Percentiles rank a stretch among this genome's conserved stretches.
These are phyloP conservation scores for Pleodorina starrii DNA, from an alignment of 139 green algal genomes.

Conservation along the genomic window DNA sequence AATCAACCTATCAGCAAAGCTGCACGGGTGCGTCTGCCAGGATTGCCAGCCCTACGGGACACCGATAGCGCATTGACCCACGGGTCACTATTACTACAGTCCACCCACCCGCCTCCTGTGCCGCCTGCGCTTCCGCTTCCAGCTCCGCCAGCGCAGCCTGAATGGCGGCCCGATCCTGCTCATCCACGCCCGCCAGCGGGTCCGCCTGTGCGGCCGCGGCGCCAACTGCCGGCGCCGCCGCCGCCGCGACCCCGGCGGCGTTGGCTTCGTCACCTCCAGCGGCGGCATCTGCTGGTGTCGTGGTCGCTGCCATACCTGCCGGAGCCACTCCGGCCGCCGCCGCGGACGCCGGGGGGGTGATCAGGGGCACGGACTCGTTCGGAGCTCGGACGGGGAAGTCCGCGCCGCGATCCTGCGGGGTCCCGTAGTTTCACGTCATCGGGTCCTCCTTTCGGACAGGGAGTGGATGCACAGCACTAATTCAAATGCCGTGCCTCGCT, in stretches of 20 bases:
- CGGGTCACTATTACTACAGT: too few relatives aligned
- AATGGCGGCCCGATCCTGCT: conserved; percentile 53
- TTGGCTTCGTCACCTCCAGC: too few relatives aligned
- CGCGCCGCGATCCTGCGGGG: conserved; percentile 59
- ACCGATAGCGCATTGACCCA: too few relatives aligned
- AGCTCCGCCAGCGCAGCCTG: conserved; percentile 48
- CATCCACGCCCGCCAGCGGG: conserved; percentile 42
- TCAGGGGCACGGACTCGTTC: conserved; percentile 51
- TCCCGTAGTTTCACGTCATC: too few relatives aligned
- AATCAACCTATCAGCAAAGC: too few relatives aligned
- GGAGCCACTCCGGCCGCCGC: background rate
- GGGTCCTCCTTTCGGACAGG: too few relatives aligned
- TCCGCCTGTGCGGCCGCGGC: conserved; percentile 24
- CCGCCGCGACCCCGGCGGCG: too few relatives aligned
- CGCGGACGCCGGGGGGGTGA: conserved; percentile 45
- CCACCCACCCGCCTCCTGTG: conserved; percentile 35
- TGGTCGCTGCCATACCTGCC: too few relatives aligned
- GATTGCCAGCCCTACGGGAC: too few relatives aligned
- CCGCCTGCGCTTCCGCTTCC: conserved; percentile 21
- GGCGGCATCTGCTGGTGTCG: background rate
- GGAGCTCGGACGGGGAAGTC: conserved; percentile 64
- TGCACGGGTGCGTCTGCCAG: too few relatives aligned
- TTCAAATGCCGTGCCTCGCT: too few relatives aligned
- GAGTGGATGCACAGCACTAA: too few relatives aligned
- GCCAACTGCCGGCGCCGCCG: background rate